Percentiles rank a stretch among this genome's conserved stretches.
Conservation (phyloP, 2,329 filamentous ascomycete genomes). For the Dothideomycetidae sp. region DNA sequence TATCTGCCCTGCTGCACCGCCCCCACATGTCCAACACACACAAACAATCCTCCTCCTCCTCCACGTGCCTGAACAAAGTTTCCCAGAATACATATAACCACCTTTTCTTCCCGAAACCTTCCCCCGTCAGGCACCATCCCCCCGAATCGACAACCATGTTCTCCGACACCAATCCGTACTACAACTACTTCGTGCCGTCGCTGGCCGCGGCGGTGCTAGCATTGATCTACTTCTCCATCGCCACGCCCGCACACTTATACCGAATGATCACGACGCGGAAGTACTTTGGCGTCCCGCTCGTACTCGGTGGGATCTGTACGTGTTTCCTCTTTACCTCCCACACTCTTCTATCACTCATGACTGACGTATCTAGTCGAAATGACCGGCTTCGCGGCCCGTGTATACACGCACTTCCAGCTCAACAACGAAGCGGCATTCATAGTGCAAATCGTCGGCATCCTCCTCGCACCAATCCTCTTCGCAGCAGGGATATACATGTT, state of each 20-base stretch:
- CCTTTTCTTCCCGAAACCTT: too few relatives aligned
- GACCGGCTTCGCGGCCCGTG: not conserved
- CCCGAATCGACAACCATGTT: too few relatives aligned
- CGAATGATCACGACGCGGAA: slow-evolving; percentile 28
- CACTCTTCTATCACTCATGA: not conserved
- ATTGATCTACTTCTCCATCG: slow-evolving; percentile 23
- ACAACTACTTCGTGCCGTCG: slow-evolving; percentile 9
- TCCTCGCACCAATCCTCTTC: slow-evolving; percentile 34
- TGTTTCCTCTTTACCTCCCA: too few relatives aligned
- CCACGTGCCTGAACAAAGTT: too few relatives aligned
- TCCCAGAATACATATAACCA: too few relatives aligned
- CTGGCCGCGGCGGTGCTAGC: slow-evolving; percentile 12
- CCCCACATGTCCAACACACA: too few relatives aligned
- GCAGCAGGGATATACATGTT: slow-evolving; percentile 39
- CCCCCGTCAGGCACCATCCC: too few relatives aligned
- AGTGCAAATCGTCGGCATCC: slow-evolving; percentile 29
- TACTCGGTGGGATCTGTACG: slow-evolving; percentile 35
- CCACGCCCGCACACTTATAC: slow-evolving; percentile 8
- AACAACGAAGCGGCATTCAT: slow-evolving; percentile 14
- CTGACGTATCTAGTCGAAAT: not conserved
- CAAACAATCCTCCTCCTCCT: too few relatives aligned
- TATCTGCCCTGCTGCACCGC: too few relatives aligned
- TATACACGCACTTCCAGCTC: not conserved
- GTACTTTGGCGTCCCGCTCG: slow-evolving; percentile 37
- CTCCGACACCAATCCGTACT: not conserved